A percentile compares a stretch with the other conserved stretches of the same genome.
Evolutionary conservation across 768 basidiomycete genomes (phyloP).

Genomic region (Podaxis carcinomalis): DNA sequence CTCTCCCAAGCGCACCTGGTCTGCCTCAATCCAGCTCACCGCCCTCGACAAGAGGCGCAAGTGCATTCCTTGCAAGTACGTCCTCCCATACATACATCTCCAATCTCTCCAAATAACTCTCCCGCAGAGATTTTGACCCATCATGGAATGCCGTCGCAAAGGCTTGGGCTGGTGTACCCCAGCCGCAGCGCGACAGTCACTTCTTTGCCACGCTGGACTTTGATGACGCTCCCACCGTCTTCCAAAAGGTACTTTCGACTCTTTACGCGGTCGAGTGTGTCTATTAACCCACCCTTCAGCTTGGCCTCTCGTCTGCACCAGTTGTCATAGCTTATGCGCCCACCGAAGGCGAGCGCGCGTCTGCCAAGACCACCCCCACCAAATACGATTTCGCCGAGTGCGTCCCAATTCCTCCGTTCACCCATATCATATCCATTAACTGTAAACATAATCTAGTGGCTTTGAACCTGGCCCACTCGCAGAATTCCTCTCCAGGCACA

Average conservation of each 20-base stretch:
- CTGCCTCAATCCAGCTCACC: slow-evolving; percentile 83
- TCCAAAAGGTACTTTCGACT: slow-evolving; percentile 60
- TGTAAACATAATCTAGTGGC: slow-evolving; percentile 52
- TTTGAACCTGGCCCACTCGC: slow-evolving; percentile 79
- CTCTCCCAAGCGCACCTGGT: slow-evolving; percentile 76
- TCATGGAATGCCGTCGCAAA: slow-evolving; percentile 76
- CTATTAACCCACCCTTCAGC: slow-evolving; percentile 35
- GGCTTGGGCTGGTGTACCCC: slow-evolving; percentile 68
- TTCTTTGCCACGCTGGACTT: slow-evolving; percentile 95
- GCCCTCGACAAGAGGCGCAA: slow-evolving; percentile 77
- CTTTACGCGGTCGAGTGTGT: neutral
- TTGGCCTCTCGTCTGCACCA: slow-evolving; percentile 81
- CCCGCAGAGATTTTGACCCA: slow-evolving; percentile 78
- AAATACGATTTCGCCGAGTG: slow-evolving; percentile 81
- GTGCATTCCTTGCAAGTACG: slow-evolving; percentile 92
- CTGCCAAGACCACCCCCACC: slow-evolving; percentile 30
- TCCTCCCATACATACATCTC: slow-evolving; percentile 11
- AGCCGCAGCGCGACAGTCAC: slow-evolving; percentile 67
- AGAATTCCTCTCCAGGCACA: slow-evolving; percentile 65
- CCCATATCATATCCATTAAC: neutral
- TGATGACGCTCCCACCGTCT: slow-evolving; percentile 67
- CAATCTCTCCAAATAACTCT: slow-evolving; percentile 5
- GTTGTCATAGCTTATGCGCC: slow-evolving; percentile 76
- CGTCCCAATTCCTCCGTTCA: slow-evolving; percentile 14
- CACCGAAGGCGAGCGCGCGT: slow-evolving; percentile 49